Base-by-base conservation (phyloP, 2,329 filamentous ascomycete genomes). In the Trichoderma atrobrunneum region DNA sequence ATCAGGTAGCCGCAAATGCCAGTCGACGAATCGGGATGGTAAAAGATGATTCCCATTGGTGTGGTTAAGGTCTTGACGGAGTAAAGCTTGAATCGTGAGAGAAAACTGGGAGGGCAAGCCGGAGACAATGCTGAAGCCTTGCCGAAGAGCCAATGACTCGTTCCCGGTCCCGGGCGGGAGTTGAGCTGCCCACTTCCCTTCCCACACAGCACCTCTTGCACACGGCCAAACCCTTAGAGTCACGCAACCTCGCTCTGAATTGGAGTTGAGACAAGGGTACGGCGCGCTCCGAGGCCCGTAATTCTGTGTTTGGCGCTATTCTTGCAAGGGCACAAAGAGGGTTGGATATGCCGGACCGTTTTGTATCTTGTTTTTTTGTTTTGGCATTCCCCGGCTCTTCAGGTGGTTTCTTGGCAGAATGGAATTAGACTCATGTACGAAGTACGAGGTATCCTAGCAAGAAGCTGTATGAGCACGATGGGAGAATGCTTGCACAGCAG, bases 211-310 rank as follows among this genome's bases (percentile, higher is more conserved):
- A 36, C n/a, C n/a, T 32, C 12, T 14, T 4, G 16, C 7, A 3
- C 14, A 14, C 14, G n/a, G 16, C 57, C 57, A 62, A 70, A 36
- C 32, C 6, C 39, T 21, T 5, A 3, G 8, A 36, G 51, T 57
- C 64, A 43, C 64, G 39, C 51, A 59, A 39, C 16, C 24, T 67
- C 30, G n/a, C 64, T 2, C 32, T 24, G 16, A 34, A 21, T 54
- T 54, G 16, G 16, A 34, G 14, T 54, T 51, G 16, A 34, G 30
- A 67, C 64, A 67, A 67, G 64, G 64, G 51, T 59, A 67, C 57
- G 67, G 67, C 43, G 67, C 67, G 67, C 67, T 43, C 67, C 67
- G 57, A 61, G 16, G 34, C 21, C 39, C 57, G 18, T 36, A 26
- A 36, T 28, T 51, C 21, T 30, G 3, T 36, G 67, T 70, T 70